Evolutionary conservation across 192 early-diverging fungal species (phyloP), one percentile per base, ranked within the genome.

Genomic region (Lunasporangiospora selenospora): DNA sequence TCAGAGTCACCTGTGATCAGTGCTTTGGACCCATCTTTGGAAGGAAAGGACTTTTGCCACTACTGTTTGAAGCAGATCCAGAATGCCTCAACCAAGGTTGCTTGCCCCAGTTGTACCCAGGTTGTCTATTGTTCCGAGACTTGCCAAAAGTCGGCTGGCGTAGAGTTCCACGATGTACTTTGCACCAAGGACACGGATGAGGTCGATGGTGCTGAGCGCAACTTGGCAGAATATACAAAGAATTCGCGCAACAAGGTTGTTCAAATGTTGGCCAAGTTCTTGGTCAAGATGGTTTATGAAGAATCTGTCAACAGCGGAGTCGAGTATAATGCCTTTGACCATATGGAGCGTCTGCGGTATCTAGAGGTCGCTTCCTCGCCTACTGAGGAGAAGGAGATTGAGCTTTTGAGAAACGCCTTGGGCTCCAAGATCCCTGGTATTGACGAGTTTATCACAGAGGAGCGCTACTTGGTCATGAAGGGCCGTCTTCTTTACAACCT

Each of bases 381-480:
- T 19, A 76, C 78, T 18, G 80, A 81, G 5, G 38, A 38, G 18
- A 45, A 79, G 19, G 82, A 89, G 43, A 76, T 82, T 23, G 71
- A 83, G 41, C 75, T 92, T 37, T 46, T 89, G 16, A 77, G 75
- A 50, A 78, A 87, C 39, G 58, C 89, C 41, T 77, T 92, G 40
- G 86, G 78, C 40, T 57, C 64, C 26, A 82, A 85, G 62, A 85
- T 91, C 2, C 87, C 85, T 39, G 91, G 90, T 7, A 84, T 94
- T 49, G 81, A 77, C 26, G 88, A 92, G 54, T 89, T 93, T 67
- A 80, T 95, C 30, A 87, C 81, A 24, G 80, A 85, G 26, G 90
- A 93, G 49, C 89, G 88, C 37, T 95, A 92, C 81, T 75, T 87
- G 30, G 86, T 83, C 76, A 78, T 95, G 43, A 93, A 93, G 82